A percentile compares a stretch with the other conserved stretches of the same genome.
These are phyloP conservation scores for Candida saitoana DNA, from an alignment of 805 yeast species.

Conservation along the genomic window DNA sequence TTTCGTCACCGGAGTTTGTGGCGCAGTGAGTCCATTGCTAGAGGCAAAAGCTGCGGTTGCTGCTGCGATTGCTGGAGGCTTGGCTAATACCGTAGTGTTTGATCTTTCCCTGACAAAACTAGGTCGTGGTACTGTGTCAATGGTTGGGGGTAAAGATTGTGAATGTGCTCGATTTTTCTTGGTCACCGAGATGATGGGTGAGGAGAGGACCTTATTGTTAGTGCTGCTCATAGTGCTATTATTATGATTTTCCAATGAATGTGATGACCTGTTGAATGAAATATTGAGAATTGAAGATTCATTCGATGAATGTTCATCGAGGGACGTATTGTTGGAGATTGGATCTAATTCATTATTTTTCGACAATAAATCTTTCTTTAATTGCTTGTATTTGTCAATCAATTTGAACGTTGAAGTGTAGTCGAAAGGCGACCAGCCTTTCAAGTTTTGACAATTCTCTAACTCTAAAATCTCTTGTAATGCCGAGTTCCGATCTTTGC, in stretches of 20 bases:
- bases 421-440: constrained; percentile 33
- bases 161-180: constrained; percentile 26
- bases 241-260: constrained; percentile 13
- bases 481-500: constrained; percentile 12
- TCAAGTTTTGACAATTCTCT: constrained; percentile 20
- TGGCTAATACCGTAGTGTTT: constrained; percentile 17
- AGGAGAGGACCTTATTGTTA: constrained; percentile 21
- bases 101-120: constrained; percentile 17
- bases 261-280: constrained; percentile 7
- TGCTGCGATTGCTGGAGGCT: constrained; percentile 15
- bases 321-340: constrained; percentile 8
- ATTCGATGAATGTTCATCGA: constrained; percentile 7
- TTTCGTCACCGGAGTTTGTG: constrained; percentile 14
- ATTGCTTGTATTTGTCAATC: constrained; percentile 19
- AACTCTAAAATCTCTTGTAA: constrained; percentile 15
- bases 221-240: neutral
- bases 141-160: constrained; percentile 25
- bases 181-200: constrained; percentile 29
- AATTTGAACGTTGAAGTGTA: constrained; percentile 28
- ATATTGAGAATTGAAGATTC: constrained; percentile 4
- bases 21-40: neutral
- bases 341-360: constrained; percentile 8
- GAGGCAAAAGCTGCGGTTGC: constrained; percentile 2
- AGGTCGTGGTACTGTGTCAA: constrained; percentile 5
- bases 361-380: constrained; percentile 19